Evolutionary conservation across 2,329 filamentous ascomycete genomes (phyloP).

Genomic region (Decorospora gaudefroyi): DNA sequence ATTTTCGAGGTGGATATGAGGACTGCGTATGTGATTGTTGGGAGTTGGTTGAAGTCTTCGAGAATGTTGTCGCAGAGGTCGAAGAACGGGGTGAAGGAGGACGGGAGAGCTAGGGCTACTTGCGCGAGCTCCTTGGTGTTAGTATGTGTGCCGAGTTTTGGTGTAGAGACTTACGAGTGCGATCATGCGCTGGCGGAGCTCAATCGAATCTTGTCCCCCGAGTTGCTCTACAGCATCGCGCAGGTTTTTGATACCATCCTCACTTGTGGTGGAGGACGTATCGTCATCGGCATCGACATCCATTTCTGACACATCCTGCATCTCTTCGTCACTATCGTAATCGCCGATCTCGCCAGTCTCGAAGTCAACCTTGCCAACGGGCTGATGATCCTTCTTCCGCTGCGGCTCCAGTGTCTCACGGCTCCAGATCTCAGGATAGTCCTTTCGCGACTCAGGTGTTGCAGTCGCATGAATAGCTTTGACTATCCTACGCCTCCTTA

Average conservation of each 20-base stretch:
- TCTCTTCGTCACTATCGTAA: conserved; percentile 50
- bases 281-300: conserved; percentile 10
- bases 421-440: conserved; percentile 69
- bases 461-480: conserved; percentile 72
- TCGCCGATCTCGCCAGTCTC: conserved; percentile 61
- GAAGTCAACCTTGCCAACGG: conserved; percentile 64
- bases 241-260: conserved; percentile 5
- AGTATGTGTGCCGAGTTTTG: conserved; percentile 12
- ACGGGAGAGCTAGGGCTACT: conserved; percentile 47
- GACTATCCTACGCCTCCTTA: conserved; percentile 60
- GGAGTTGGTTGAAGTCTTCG: conserved; percentile 61
- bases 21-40: conserved; percentile 61
- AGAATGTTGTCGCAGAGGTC: conserved; percentile 65
- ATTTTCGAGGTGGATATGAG: conserved; percentile 58
- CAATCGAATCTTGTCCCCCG: conserved; percentile 60
- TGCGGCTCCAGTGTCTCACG: conserved; percentile 62
- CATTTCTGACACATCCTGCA: conserved; percentile 29
- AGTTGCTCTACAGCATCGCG: conserved; percentile 33
- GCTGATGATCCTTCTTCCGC: conserved; percentile 54
- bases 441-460: conserved; percentile 54
- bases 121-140: conserved; percentile 41
- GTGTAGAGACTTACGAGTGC: conserved; percentile 52
- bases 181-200: conserved; percentile 66
- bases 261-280: neutral
- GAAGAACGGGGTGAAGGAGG: conserved; percentile 56